Conservation (phyloP, 2,329 filamentous ascomycete genomes). For the Talaromyces marneffei region DNA sequence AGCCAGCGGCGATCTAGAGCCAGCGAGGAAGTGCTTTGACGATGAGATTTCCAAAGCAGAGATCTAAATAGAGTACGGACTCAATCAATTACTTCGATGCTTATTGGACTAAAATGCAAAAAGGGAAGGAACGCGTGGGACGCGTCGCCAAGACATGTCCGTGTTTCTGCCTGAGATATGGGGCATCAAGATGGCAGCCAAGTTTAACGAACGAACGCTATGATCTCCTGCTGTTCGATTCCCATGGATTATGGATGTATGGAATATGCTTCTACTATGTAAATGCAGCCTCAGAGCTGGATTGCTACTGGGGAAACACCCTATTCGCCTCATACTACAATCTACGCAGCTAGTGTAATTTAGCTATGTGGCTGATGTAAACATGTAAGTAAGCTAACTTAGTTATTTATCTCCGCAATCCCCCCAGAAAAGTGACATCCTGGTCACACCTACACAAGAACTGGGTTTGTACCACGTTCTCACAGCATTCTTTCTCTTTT, state of each 20-base stretch:
- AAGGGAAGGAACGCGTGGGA: conserved; percentile 11
- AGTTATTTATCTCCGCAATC: not conserved
- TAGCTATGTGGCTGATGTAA: not conserved
- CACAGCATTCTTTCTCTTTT: not conserved
- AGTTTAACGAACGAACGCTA: not conserved
- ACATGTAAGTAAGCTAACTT: not conserved
- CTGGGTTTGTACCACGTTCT: not conserved
- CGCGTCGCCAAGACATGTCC: conserved; percentile 8
- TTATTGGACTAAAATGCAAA: not conserved
- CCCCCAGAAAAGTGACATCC: not conserved
- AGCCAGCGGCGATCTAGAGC: not conserved
- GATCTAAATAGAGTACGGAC: not conserved
- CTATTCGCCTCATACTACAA: not conserved
- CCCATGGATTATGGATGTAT: too few relatives aligned
- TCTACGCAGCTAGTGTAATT: not conserved
- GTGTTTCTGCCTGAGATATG: not conserved
- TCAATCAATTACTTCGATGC: not conserved
- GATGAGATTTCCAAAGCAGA: not conserved
- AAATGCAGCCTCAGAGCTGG: not conserved
- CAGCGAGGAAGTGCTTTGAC: not conserved
- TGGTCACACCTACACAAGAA: not conserved
- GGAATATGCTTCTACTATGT: too few relatives aligned
- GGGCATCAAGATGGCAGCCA: not conserved
- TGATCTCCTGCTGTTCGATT: conserved; percentile 5
- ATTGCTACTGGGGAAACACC: not conserved